Base-by-base conservation (phyloP, 345 rosid genomes). In the Eucalyptus rudis region DNA sequence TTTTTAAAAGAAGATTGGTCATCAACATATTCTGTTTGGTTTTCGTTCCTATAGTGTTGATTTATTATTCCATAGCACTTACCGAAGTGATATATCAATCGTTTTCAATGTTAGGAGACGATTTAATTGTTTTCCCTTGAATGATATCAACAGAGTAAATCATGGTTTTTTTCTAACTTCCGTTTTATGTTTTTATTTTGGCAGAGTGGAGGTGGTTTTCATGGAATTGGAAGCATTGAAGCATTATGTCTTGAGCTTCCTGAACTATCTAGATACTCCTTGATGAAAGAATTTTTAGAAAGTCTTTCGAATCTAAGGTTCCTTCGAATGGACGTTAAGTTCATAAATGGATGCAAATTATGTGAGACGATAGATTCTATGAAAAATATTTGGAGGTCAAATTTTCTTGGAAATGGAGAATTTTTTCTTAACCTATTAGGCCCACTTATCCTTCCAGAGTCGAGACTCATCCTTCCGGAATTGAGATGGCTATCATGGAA, bases 71-170 rank as follows among this genome's bases (percentile, higher is more conserved):
- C 3, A 1, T 0, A n/a, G n/a, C n/a, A n/a, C n/a, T n/a, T n/a
- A n/a, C n/a, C n/a, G n/a, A n/a, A n/a, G n/a, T n/a, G n/a, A n/a
- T n/a, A n/a, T n/a, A n/a, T 7, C 20, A 64, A 14, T n/a, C 0
- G 1, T 64, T 64, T n/a, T n/a, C 17, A 7, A 29, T 1, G 2
- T 13, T 29, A 5, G 8, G 36, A 29, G 17, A 62, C 2, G 19
- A 14, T 13, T 13, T 2, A 14, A 49, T 49, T 49, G 10, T 7
- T 14, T 64, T n/a, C 17, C 8, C 33, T 25, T 6, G 10, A 29
- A n/a, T 1, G 3, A 14, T 2, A 12, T 62, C 9, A 29, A 62
- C 9, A 17, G 0, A 0, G 36, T 13, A n/a, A 14, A 62, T 64
- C 22, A 66, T 31, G 40, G 17, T 36, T 13, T 25, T 62, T 62